Evolutionary conservation across 2,329 filamentous ascomycete genomes (phyloP), one percentile per base, ranked within the genome.

Genomic region (Metarhizium sp.): DNA sequence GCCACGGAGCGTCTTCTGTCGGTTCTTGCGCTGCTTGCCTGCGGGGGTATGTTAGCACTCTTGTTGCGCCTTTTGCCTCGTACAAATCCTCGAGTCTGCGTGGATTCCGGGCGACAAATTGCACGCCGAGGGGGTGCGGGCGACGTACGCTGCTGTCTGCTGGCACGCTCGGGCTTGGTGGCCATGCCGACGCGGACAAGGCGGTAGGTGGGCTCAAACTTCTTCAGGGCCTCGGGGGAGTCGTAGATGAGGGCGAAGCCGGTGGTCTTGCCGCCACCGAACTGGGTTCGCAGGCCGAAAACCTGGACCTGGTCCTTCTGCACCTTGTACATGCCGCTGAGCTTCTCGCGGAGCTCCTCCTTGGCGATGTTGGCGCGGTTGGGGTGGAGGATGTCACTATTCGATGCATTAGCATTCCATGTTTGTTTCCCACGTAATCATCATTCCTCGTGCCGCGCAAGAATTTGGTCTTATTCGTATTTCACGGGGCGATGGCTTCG

Each of bases 11-110:
- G 92, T 94, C 91, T 99, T 97, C 80, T 89, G 86, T 78, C 92
- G 86, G 90, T 99, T 99, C 90, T 99, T 99, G 83, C 94, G 89
- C 83, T 97, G 94, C 85, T 99, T 99, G 87, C 92, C 92, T 97
- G 78, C 81, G 67, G 58, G 57, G 25, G 50, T 40, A 34, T 30
- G 20, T 10, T 43, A 50, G 30, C 10, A 20, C n/a, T 11, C 25
- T 45, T 20, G 10, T 45, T 4, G 2, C 14, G 8, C 38, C 20
- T 20, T 45, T 42, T 18, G 10, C 7, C n/a, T 25, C 4, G 14
- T 6, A 4, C 42, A 14, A 11, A 20, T 30, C 25, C 6, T 20
- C 25, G 14, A 20, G 34, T 18, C 16, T 45, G 42, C 1, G n/a
- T 34, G 32, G 32, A 11, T 34, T 7, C 32, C 10, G 7, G 32